Percentiles rank a stretch among this genome's conserved stretches.
phyloP scores from a whole-genome alignment of 2,329 filamentous ascomycete genomes.

The Fusarium drepaniforme region DNA sequence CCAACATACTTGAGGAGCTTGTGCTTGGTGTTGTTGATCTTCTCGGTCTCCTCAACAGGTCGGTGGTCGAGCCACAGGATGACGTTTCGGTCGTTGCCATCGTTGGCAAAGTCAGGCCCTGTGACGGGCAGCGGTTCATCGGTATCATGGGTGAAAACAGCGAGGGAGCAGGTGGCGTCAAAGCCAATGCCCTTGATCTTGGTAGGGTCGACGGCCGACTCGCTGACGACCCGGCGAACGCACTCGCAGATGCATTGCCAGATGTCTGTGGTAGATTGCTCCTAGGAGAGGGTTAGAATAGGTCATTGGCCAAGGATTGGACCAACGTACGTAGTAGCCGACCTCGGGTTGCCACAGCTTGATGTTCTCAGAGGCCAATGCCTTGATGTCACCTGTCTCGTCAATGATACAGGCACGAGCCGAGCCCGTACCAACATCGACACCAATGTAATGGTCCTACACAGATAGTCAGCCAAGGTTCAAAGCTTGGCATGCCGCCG shows the following conservation, averaged over 20 bases:
- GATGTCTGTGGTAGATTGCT: conserved; percentile 98
- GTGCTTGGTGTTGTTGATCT: conserved; percentile 93
- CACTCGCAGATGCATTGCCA: conserved; percentile 95
- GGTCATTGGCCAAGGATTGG: background rate
- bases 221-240: conserved; percentile 83
- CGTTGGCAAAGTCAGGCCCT: conserved; percentile 81
- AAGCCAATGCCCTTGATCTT: conserved; percentile 93
- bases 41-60: conserved; percentile 88
- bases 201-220: conserved; percentile 81
- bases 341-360: conserved; percentile 83
- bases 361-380: conserved; percentile 79
- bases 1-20: conserved; percentile 96
- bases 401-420: conserved; percentile 97
- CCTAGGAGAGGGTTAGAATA: conserved; percentile 58
- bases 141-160: conserved; percentile 89
- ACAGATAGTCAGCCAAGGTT: conserved; percentile 28
- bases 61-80: conserved; percentile 98
- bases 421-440: conserved; percentile 97
- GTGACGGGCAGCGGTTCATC: conserved; percentile 94
- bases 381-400: conserved; percentile 87
- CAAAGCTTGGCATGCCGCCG: background rate
- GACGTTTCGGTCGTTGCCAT: conserved; percentile 90
- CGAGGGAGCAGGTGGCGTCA: conserved; percentile 97
- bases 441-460: conserved; percentile 78
- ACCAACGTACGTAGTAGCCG: conserved; percentile 75